Conservation (phyloP, 2,329 filamentous ascomycete species). For the Beauveria scarabaeidicola region DNA sequence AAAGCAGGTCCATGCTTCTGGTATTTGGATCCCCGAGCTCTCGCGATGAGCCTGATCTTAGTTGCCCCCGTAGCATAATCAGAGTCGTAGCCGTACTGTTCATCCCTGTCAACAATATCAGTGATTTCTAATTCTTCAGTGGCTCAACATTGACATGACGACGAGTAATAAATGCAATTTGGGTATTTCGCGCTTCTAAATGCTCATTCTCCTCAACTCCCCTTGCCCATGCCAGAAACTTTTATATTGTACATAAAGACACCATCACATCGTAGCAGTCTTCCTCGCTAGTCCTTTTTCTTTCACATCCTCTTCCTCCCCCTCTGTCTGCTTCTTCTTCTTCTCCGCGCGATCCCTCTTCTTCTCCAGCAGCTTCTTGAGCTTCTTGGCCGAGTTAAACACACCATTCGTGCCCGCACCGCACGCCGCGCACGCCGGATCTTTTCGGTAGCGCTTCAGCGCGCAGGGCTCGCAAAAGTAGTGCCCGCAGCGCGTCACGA, state of each 20-base stretch:
- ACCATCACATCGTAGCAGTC: background rate
- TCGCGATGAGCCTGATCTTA: too few relatives aligned
- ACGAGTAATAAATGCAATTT: background rate
- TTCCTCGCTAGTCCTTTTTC: background rate
- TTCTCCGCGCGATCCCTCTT: conserved; percentile 55
- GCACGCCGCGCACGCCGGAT: conserved; percentile 80
- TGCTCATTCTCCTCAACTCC: background rate
- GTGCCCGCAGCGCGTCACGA: conserved; percentile 85
- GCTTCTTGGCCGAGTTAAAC: conserved; percentile 77
- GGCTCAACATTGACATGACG: background rate
- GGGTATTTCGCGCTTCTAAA: conserved; percentile 3
- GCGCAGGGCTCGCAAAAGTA: conserved; percentile 95
- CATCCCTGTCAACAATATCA: too few relatives aligned
- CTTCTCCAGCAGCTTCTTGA: conserved; percentile 71
- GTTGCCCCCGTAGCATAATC: too few relatives aligned
- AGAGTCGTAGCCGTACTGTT: too few relatives aligned
- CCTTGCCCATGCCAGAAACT: background rate
- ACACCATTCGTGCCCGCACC: conserved; percentile 78
- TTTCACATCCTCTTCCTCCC: conserved; percentile 38
- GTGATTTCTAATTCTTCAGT: too few relatives aligned
- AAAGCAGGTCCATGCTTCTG: too few relatives aligned
- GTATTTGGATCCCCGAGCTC: too few relatives aligned
- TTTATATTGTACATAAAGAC: background rate
- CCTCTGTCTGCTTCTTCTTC: conserved; percentile 45
- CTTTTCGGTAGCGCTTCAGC: conserved; percentile 74